Conservation (phyloP, 2,329 filamentous ascomycete genomes). For the Dissoconium aciculare region DNA sequence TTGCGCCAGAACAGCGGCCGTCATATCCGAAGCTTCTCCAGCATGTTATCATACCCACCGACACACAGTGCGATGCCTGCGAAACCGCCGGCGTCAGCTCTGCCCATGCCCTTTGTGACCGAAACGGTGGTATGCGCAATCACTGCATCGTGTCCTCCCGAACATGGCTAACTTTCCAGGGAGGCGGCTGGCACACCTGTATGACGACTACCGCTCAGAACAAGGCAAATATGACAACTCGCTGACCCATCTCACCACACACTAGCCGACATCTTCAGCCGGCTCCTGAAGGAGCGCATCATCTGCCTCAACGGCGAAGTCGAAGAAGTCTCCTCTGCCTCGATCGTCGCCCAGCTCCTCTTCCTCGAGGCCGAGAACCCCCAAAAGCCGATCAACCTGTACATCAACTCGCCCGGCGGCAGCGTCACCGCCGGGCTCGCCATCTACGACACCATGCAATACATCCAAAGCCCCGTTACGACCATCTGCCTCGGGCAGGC, state of each 20-base stretch:
- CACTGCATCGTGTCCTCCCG: not conserved
- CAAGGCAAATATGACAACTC: not conserved
- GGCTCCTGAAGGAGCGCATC: slow-evolving; percentile 60
- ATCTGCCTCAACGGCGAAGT: slow-evolving; percentile 85
- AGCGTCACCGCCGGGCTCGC: slow-evolving; percentile 72
- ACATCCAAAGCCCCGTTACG: slow-evolving; percentile 81
- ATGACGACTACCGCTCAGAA: slow-evolving; percentile 3
- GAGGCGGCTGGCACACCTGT: slow-evolving; percentile 38
- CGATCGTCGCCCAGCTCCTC: slow-evolving; percentile 85
- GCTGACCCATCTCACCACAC: not conserved
- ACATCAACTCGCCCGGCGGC: slow-evolving; percentile 93
- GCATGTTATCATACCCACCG: slow-evolving; percentile 12
- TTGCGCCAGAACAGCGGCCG: slow-evolving; percentile 8
- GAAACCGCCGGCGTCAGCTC: slow-evolving; percentile 24
- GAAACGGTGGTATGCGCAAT: slow-evolving; percentile 31
- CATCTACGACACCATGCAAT: slow-evolving; percentile 98
- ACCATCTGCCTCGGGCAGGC: slow-evolving; percentile 93
- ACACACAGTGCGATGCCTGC: slow-evolving; percentile 14
- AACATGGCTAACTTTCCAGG: slow-evolving; percentile 24
- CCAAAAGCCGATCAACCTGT: slow-evolving; percentile 87
- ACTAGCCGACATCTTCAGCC: slow-evolving; percentile 34
- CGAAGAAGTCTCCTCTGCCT: slow-evolving; percentile 80
- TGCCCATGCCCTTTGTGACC: slow-evolving; percentile 37
- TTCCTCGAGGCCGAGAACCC: slow-evolving; percentile 96
- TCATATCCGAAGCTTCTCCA: slow-evolving; percentile 8